A percentile compares a stretch with the other conserved stretches of the same genome.
Conservation (phyloP, 2,329 filamentous ascomycete genomes). For the Fusarium foetens region DNA sequence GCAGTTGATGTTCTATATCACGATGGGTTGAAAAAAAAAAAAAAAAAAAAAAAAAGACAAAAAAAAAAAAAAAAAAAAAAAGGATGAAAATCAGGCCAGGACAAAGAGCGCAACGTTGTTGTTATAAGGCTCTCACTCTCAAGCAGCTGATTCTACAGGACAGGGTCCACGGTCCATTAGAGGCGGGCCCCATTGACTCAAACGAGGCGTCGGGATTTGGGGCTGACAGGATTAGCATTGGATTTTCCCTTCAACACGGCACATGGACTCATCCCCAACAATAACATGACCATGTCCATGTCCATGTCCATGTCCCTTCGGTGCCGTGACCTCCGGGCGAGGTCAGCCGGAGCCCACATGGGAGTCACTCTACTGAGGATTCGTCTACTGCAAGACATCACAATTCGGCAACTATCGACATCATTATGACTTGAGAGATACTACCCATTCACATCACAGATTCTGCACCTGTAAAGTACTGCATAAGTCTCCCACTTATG, state of each 20-base stretch:
- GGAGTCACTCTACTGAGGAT: constrained; percentile 1
- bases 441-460: not conserved
- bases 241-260: constrained; percentile 4
- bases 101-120: constrained; percentile 30
- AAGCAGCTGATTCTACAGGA: constrained; percentile 11
- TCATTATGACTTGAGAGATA: constrained; percentile 21
- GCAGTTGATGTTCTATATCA: not conserved
- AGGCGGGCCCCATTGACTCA: constrained; percentile 21
- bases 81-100: constrained; percentile 10
- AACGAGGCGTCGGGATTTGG: constrained; percentile 15
- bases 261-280: constrained; percentile 11
- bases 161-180: constrained; percentile 23
- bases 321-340: constrained; percentile 39
- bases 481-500: constrained; percentile 1
- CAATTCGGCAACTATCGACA: constrained; percentile 23
- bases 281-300: constrained; percentile 23
- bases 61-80: constrained; percentile 4
- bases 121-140: constrained; percentile 28
- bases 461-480: constrained; percentile 7
- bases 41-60: not conserved
- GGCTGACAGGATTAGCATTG: constrained; percentile 7
- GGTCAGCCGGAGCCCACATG: constrained; percentile 42
- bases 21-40: not conserved
- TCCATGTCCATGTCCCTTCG: constrained; percentile 24
- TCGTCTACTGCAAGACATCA: constrained; percentile 11